Conservation (phyloP, 176 grass and related monocot genomes). For the Cocos nucifera region DNA sequence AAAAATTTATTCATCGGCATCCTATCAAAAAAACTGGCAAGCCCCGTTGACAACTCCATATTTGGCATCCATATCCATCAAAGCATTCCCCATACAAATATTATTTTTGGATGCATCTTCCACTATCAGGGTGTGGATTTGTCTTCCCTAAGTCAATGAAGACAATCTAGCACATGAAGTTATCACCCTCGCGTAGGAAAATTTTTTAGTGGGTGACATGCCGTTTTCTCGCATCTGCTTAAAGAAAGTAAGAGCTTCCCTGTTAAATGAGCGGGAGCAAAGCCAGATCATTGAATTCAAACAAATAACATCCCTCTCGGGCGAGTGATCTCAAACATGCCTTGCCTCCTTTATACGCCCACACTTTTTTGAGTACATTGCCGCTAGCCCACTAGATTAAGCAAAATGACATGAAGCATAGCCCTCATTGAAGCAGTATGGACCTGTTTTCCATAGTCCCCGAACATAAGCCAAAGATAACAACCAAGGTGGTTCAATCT, state of each 20-base stretch:
- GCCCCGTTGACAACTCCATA: too few relatives aligned
- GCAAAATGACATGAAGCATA: conserved; percentile 48
- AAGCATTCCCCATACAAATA: neutral
- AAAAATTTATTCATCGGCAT: too few relatives aligned
- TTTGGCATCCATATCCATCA: too few relatives aligned
- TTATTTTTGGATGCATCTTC: conserved; percentile 67
- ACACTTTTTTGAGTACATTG: conserved; percentile 76
- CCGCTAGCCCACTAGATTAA: conserved; percentile 45
- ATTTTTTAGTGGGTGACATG: conserved; percentile 46
- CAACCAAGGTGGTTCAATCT: conserved; percentile 56
- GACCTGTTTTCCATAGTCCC: conserved; percentile 47
- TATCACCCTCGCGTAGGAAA: conserved; percentile 65
- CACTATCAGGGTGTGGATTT: conserved; percentile 50
- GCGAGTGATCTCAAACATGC: conserved; percentile 49
- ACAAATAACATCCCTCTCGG: conserved; percentile 34
- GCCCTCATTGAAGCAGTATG: conserved; percentile 58
- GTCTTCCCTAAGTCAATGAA: conserved; percentile 63
- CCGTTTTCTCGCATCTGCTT: conserved; percentile 56
- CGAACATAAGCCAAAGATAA: conserved; percentile 68
- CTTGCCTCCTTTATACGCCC: conserved; percentile 32
- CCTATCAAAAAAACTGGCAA: too few relatives aligned
- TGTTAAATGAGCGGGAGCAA: conserved; percentile 52
- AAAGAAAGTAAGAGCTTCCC: conserved; percentile 59
- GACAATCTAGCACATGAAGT: conserved; percentile 55
- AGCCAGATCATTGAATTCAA: conserved; percentile 84